Base-by-base conservation (phyloP, 805 yeast species). In the Candida tibetensis region DNA sequence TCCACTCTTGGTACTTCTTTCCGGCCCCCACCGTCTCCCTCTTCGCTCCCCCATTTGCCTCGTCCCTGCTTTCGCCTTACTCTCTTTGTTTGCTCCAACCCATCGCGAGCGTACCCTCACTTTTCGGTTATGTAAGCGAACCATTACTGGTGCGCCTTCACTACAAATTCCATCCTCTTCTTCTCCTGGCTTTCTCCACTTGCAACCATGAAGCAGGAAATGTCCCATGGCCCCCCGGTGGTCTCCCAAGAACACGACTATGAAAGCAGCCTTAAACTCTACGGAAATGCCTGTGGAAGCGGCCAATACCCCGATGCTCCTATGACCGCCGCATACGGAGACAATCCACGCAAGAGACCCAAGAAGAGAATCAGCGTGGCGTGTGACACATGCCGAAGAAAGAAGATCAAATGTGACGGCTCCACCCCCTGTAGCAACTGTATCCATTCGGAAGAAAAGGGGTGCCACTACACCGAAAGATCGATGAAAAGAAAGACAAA, bases 351-450 rank as follows among this genome's bases (percentile, higher is more conserved):
- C 29, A 32, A 12, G 14, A 9, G 10, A 3, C 14, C 46, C 23
- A 47, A 41, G 32, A 45, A 46, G 30, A 37, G 52, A 5, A 44
- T 41, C 32, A 32, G 44, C 27, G 40, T 44, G 2, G 69, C 69
- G 12, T 62, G 69, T 42, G 64, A 58, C 31, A 47, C 48, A 4
- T 62, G 69, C 40, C 51, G 69, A 1, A 44, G 51, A 7, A 60
- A 60, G 48, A 62, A 62, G 42, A 58, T 61, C 28, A 61, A 57
- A 36, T 62, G 69, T 40, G 54, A 58, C 39, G 69, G 69, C 1
- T 37, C 32, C 3, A 40, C 17, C 9, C 69, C 69, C 1, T 62
- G 69, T 42, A 10, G 46, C 7, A 60, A 60, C 39, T 62, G 69
- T 22, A 28, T 26, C 5, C 28, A 26, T 5, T 44, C 52, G 23